Evolutionary conservation across 2,329 filamentous ascomycete species (phyloP), one percentile per base, ranked within the genome.

Genomic region (Pseudogymnoascus verrucosus): DNA sequence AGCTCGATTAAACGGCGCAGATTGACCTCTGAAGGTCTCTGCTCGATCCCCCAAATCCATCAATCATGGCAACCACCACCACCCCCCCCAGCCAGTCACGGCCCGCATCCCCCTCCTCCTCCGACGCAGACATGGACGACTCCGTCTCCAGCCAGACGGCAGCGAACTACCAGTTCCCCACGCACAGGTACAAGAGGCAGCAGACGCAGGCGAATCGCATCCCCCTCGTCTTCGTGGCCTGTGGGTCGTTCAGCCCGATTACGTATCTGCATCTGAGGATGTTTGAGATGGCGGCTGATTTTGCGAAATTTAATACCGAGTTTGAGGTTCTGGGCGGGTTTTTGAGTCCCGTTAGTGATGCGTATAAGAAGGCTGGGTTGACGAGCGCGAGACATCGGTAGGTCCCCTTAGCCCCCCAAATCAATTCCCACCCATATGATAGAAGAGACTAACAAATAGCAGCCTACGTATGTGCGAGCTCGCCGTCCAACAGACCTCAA

Each of bases 271-370:
- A 93, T 73, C 78, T 95, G 67, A 87, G 90, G 73, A 93, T 96
- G 89, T 93, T 95, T 72, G 89, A 91, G 71, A 91, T 96, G 86
- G 90, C 89, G 1, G 84, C 86, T 69, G 90, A 95, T 76, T 93
- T 89, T 76, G 87, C 87, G 69, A 86, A 87, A 67, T 88, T 89
- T 74, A 87, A 86, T 73, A 87, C 85, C 23, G 79, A 89, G 62
- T 97, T 89, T 73, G 92, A 97, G 74, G 85, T 97, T 36, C 82
- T 96, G 51, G 93, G 90, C 66, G 91, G 90, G 62, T 96, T 93
- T 74, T 79, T 93, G 67, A 91, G 87, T 23, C 90, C 90, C n/a
- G 89, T 62, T 14, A 40, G 21, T 66, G 80, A 83, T 65, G 79
- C 79, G 31, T 84, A 96, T 78, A 91, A 92, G 74, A 95, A 96